phyloP scores from a whole-genome alignment of 768 basidiomycete species.

The Kwoniella dejecticola region DNA sequence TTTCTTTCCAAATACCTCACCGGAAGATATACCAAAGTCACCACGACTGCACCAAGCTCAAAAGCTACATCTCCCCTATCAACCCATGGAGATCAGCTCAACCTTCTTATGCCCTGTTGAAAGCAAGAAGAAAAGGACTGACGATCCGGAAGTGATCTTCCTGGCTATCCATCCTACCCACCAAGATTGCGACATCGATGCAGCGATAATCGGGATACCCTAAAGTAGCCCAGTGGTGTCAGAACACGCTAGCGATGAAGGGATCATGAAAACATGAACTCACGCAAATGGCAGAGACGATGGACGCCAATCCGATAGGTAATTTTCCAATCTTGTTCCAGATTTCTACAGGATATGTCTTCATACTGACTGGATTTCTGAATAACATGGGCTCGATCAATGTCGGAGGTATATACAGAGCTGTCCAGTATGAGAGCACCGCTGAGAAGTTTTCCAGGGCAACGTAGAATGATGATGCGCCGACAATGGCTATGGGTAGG shows the following conservation, averaged over 20 bases:
- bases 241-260: not conserved
- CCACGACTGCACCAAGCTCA: slow-evolving; percentile 40
- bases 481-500: slow-evolving; percentile 51
- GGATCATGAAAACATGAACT: slow-evolving; percentile 6
- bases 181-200: slow-evolving; percentile 51
- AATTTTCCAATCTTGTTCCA: slow-evolving; percentile 42
- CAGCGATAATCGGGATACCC: slow-evolving; percentile 45
- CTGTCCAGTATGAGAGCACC: slow-evolving; percentile 49
- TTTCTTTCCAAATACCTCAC: slow-evolving; percentile 42
- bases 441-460: slow-evolving; percentile 45
- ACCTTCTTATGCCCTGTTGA: not conserved
- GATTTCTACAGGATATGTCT: slow-evolving; percentile 40
- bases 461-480: slow-evolving; percentile 47
- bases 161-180: slow-evolving; percentile 52
- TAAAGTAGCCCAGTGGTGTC: not conserved
- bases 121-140: slow-evolving; percentile 17
- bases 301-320: slow-evolving; percentile 42
- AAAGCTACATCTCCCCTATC: slow-evolving; percentile 49
- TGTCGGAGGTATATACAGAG: slow-evolving; percentile 47
- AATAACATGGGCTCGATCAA: slow-evolving; percentile 49
- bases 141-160: slow-evolving; percentile 41
- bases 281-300: slow-evolving; percentile 40
- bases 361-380: slow-evolving; percentile 33
- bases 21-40: slow-evolving; percentile 38
- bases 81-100: not conserved